phyloP scores from a whole-genome alignment of 2,329 filamentous ascomycete genomes.

The Hypoxylon sp. region DNA sequence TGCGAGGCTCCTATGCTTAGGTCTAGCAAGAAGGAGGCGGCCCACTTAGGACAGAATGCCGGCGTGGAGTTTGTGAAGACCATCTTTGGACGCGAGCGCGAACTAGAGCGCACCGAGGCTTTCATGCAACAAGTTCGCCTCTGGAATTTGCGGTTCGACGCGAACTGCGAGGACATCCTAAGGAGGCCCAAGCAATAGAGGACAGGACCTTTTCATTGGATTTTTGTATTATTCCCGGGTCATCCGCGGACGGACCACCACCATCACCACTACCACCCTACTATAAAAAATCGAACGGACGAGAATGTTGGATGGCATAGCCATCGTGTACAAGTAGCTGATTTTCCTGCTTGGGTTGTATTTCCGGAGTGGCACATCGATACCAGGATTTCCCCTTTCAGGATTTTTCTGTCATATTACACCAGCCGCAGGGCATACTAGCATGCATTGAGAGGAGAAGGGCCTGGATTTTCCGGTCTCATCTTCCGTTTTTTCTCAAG shows the following conservation, averaged over 20 bases:
- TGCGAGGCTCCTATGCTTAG: constrained; percentile 97
- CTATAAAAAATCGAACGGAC: constrained; percentile 28
- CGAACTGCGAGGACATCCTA: constrained; percentile 93
- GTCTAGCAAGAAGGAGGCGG: constrained; percentile 77
- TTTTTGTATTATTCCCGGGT: constrained; percentile 8
- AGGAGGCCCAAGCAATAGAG: constrained; percentile 67
- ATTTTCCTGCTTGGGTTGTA: constrained; percentile 42
- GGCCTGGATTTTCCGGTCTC: constrained; percentile 48
- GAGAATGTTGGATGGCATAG: constrained; percentile 42
- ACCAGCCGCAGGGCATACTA: constrained; percentile 48
- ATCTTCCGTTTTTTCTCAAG: constrained; percentile 48
- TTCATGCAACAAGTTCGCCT: constrained; percentile 89
- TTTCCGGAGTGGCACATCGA: constrained; percentile 42
- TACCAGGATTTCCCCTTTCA: constrained; percentile 41
- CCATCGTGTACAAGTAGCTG: constrained; percentile 48
- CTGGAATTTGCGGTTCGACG: constrained; percentile 94
- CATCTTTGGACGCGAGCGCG: constrained; percentile 91
- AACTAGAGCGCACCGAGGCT: constrained; percentile 89
- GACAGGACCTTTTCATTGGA: constrained; percentile 23
- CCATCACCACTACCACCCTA: constrained; percentile 15
- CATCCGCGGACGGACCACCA: constrained; percentile 32
- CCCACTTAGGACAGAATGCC: constrained; percentile 88
- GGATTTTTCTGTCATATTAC: constrained; percentile 50
- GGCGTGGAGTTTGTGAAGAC: constrained; percentile 96
- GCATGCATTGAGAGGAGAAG: constrained; percentile 45